These are phyloP conservation scores for Cymbidium sinense DNA, from an alignment of 106 monocot species.

Conservation along the genomic window DNA sequence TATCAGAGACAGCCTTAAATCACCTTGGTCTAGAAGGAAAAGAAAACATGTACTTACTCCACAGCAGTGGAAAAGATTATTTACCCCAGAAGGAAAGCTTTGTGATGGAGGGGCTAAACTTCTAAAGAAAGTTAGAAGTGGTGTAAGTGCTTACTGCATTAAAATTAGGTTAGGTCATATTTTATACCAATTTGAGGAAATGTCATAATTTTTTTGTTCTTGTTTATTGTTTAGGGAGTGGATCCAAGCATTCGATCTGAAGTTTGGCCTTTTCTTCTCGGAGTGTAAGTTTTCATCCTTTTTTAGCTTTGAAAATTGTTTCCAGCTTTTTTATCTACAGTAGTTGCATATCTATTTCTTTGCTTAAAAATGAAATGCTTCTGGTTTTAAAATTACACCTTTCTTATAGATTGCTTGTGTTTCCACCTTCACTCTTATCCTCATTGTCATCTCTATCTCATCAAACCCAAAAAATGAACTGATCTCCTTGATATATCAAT, in stretches of 20 bases:
- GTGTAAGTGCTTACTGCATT: conserved; percentile 40
- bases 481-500: background rate
- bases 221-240: conserved; percentile 53
- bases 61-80: conserved; percentile 23
- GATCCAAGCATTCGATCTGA: conserved; percentile 77
- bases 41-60: conserved; percentile 18
- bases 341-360: background rate
- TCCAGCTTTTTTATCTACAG: background rate
- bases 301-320: background rate
- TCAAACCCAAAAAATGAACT: background rate
- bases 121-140: conserved; percentile 83
- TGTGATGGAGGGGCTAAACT: conserved; percentile 64
- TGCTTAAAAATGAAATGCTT: background rate
- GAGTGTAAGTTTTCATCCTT: conserved; percentile 59
- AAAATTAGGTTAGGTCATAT: background rate
- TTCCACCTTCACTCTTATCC: background rate
- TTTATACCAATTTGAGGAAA: background rate
- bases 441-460: background rate
- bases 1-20: conserved; percentile 23
- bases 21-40: conserved; percentile 29
- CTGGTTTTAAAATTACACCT: background rate
- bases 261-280: conserved; percentile 98
- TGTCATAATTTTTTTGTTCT: background rate
- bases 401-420: background rate
- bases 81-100: conserved; percentile 54